Percentiles rank a stretch among this genome's conserved stretches.
Conservation (phyloP, 306 rosid species). For the Clitoria ternatea region DNA sequence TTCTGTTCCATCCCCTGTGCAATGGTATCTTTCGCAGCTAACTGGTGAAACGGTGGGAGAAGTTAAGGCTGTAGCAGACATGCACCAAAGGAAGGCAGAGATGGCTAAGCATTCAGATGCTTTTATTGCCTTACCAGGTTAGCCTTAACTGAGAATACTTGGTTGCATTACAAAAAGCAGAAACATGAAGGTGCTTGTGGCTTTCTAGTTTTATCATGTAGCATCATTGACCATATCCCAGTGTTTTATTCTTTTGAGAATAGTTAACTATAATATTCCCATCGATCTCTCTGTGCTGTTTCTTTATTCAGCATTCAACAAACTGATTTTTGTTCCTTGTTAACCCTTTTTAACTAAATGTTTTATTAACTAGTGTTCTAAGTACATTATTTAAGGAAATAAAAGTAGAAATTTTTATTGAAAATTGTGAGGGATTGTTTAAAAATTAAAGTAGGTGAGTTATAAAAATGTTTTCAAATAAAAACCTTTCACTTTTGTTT, state of each 20-base stretch:
- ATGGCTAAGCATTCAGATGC: conserved; percentile 99
- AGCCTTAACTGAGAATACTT: conserved; percentile 18
- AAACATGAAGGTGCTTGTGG: conserved; percentile 27
- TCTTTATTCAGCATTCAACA: conserved; percentile 3
- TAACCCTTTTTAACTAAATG: neutral
- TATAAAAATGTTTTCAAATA: no score
- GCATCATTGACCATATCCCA: conserved; percentile 39
- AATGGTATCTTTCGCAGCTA: conserved; percentile 55
- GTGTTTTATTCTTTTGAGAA: conserved; percentile 27
- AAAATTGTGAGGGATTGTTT: no score
- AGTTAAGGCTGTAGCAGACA: conserved; percentile 96
- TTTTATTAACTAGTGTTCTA: no score
- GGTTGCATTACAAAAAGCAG: conserved; percentile 21
- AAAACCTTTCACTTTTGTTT: no score
- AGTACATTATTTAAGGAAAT: no score
- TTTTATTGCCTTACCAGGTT: conserved; percentile 99
- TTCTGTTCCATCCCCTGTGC: conserved; percentile 24
- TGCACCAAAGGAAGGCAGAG: conserved; percentile 99
- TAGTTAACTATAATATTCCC: neutral
- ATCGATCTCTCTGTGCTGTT: neutral
- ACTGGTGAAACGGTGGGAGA: conserved; percentile 99
- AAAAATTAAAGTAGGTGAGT: no score
- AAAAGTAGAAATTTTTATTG: no score
- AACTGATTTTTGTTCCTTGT: neutral
- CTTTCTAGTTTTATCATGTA: conserved; percentile 37